These are phyloP conservation scores for Rhodosporidiobolus sp. DNA, from an alignment of 768 basidiomycete species.

Conservation along the genomic window DNA sequence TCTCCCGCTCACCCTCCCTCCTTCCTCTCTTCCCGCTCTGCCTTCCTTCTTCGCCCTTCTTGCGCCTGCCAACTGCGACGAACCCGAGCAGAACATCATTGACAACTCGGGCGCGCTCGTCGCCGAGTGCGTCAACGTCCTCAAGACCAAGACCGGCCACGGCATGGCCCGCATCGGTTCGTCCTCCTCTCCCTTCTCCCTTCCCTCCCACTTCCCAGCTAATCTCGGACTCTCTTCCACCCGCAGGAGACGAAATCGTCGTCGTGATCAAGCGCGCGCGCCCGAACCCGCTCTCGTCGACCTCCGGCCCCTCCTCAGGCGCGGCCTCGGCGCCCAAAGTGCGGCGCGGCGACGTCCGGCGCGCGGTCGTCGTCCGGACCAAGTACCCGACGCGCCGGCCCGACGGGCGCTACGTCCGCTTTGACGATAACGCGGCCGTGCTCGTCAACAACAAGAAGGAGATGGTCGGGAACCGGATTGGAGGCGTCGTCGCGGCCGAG, in stretches of 20 bases:
- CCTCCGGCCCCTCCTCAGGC: not conserved
- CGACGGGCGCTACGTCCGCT: conserved; percentile 80
- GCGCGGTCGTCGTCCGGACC: conserved; percentile 93
- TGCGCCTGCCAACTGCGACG: not conserved
- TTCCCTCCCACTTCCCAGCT: not conserved
- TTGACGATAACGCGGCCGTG: conserved; percentile 96
- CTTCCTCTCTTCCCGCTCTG: not conserved
- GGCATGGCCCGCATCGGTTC: conserved; percentile 68
- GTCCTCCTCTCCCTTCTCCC: conserved; percentile 17
- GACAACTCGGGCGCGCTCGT: conserved; percentile 95
- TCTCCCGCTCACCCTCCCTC: not conserved
- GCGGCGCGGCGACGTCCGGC: conserved; percentile 85
- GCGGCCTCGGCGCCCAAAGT: conserved; percentile 69
- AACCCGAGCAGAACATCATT: conserved; percentile 63
- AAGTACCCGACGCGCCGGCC: conserved; percentile 77
- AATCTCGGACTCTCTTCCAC: not conserved
- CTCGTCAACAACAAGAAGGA: conserved; percentile 91
- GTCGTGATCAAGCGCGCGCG: conserved; percentile 90
- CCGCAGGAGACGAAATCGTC: conserved; percentile 82
- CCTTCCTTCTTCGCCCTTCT: not conserved
- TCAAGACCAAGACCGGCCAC: conserved; percentile 93
- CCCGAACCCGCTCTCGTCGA: conserved; percentile 55
- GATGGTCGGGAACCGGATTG: conserved; percentile 91
- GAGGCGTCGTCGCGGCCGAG: conserved; percentile 88
- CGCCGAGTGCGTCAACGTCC: conserved; percentile 91